Base-by-base conservation (phyloP, 2,329 filamentous ascomycete genomes). In the Aspergillus pseudotamarii region DNA sequence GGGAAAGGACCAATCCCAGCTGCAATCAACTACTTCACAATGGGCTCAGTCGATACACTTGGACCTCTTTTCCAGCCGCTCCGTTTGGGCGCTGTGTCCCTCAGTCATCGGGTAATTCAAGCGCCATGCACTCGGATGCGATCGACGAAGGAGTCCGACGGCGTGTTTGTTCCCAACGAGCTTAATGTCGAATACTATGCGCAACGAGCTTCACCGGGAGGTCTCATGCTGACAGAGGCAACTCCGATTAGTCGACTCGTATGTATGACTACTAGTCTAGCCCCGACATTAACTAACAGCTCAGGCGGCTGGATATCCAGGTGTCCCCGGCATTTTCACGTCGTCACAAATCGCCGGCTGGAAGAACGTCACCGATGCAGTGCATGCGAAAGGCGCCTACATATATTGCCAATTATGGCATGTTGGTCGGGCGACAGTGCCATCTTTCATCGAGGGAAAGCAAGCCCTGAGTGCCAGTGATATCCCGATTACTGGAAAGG, bases 401-500 rank as follows among this genome's bases (percentile, higher is more conserved):
- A 76, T 77, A 32, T 71, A 71, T 46, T 74, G 72, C 59, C 77
- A 79, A 45, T 62, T 79, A 2, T 78, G 76, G 76, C 73, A 76
- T 51, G 72, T 74, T n/a, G 75, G 75, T 14, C 72, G 76, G 0
- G 74, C 74, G 0, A 80, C 38, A n/a, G 38, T 41, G 38, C 38
- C 19, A 8, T n/a, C 38, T 4, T 41, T 41, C 8, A 41, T 41
- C 9, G 19, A 41, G 16, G 38, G 38, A 41, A 41, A 41, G 16
- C 38, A 41, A n/a, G 38, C 38, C 8, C 38, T 41, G 6, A 41
- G 38, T 41, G 38, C 38, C 16, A 41, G 19, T 41, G 38, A 41
- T 3, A 41, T 41, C 0, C 38, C 38, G 0, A 41, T 41, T 41
- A 41, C 8, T 8, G 38, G 38, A 9, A 41, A 41, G 38, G 19